A percentile compares a stretch with the other conserved stretches of the same genome.
Evolutionary conservation across 805 yeast genomes (phyloP).

Genomic region (Cyberlindnera saturnus): DNA sequence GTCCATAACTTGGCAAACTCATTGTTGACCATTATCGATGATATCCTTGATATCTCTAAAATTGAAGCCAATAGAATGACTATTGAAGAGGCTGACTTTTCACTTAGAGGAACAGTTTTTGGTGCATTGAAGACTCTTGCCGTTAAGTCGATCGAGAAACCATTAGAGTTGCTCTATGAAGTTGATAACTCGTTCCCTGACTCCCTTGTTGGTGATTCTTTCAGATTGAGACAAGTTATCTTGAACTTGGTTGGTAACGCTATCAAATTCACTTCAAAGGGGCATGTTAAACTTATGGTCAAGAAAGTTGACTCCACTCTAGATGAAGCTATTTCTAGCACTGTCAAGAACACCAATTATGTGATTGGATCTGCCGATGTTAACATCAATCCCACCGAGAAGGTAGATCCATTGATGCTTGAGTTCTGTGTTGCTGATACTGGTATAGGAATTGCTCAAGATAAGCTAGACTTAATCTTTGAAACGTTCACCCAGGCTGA

Average conservation of each 20-base stretch:
- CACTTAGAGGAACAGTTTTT: slow-evolving; percentile 79
- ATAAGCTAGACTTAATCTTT: slow-evolving; percentile 77
- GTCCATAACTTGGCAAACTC: slow-evolving; percentile 87
- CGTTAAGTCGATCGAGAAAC: slow-evolving; percentile 84
- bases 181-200: slow-evolving; percentile 88
- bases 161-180: slow-evolving; percentile 70
- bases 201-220: slow-evolving; percentile 80
- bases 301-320: slow-evolving; percentile 40
- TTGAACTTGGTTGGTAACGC: slow-evolving; percentile 86
- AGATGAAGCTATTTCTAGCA: slow-evolving; percentile 16
- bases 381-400: slow-evolving; percentile 14
- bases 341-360: slow-evolving; percentile 25
- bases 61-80: slow-evolving; percentile 94
- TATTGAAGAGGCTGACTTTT: slow-evolving; percentile 82
- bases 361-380: slow-evolving; percentile 21
- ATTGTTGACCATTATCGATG: slow-evolving; percentile 80
- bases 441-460: slow-evolving; percentile 84
- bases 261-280: slow-evolving; percentile 77
- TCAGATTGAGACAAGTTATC: slow-evolving; percentile 81
- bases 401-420: slow-evolving; percentile 37
- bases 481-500: slow-evolving; percentile 93
- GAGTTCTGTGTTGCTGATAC: slow-evolving; percentile 88
- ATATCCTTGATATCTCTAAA: slow-evolving; percentile 85
- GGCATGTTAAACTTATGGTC: slow-evolving; percentile 74
- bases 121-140: slow-evolving; percentile 88